These are phyloP conservation scores for Cytospora chrysosperma DNA, from an alignment of 2,329 filamentous ascomycete species.

Conservation along the genomic window DNA sequence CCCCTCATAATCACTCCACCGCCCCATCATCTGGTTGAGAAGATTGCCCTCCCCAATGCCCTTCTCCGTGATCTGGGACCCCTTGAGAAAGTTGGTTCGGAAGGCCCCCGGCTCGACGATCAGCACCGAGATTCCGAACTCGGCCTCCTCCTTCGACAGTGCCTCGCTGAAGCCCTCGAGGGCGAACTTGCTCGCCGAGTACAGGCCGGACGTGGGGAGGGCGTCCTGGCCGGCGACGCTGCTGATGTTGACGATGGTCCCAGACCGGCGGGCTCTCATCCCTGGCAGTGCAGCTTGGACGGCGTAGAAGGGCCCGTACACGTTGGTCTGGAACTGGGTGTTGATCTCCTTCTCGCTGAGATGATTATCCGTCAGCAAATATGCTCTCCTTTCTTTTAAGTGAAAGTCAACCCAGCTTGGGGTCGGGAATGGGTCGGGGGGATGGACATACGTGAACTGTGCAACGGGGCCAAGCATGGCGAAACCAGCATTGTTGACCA, in stretches of 20 bases:
- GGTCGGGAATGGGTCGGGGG: not conserved
- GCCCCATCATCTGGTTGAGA: not conserved
- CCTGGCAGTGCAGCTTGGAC: conserved; percentile 32
- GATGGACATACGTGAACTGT: conserved; percentile 1
- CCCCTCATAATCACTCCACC: conserved; percentile 27
- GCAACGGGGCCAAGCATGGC: conserved; percentile 6
- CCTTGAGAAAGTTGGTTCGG: conserved; percentile 40
- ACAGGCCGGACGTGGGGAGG: conserved; percentile 26
- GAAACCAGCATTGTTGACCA: conserved; percentile 33
- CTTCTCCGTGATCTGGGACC: conserved; percentile 20
- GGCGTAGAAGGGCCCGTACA: conserved; percentile 32
- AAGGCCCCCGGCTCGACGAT: conserved; percentile 44
- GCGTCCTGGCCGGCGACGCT: conserved; percentile 31
- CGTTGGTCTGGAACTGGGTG: conserved; percentile 31
- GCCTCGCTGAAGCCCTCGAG: conserved; percentile 41
- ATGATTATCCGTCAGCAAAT: not conserved
- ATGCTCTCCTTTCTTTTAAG: not conserved
- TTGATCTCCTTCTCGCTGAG: conserved; percentile 30
- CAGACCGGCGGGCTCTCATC: conserved; percentile 30
- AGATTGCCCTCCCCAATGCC: not conserved
- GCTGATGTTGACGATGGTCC: conserved; percentile 33
- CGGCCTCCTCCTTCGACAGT: conserved; percentile 36
- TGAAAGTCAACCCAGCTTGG: not conserved
- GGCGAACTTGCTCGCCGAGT: conserved; percentile 38
- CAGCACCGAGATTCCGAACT: conserved; percentile 35